Conservation (phyloP, 495 filamentous ascomycete genomes). For the Penicillium cosmopolitanum region DNA sequence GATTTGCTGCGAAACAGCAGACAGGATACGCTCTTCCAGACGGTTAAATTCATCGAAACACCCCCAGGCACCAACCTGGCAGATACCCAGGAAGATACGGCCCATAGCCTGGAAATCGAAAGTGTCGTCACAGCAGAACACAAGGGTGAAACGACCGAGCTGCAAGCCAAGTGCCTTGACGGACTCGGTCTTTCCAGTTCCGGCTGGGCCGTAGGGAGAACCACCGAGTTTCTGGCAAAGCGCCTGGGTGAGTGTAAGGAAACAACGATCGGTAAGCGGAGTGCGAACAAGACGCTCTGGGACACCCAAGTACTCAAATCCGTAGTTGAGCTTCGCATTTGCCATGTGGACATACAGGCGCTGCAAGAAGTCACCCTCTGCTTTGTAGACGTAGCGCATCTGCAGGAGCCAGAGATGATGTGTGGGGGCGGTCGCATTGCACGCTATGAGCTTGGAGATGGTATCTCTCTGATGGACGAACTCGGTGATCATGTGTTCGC, state of each 20-base stretch:
- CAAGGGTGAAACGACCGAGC: slow-evolving; percentile 94
- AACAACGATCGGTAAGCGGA: slow-evolving; percentile 95
- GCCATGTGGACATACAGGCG: slow-evolving; percentile 94
- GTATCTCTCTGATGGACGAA: slow-evolving; percentile 96
- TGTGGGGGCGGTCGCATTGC: slow-evolving; percentile 72
- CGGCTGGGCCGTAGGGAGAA: slow-evolving; percentile 95
- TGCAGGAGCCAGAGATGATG: slow-evolving; percentile 95
- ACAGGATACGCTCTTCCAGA: slow-evolving; percentile 94
- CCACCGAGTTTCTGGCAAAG: slow-evolving; percentile 93
- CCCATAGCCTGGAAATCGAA: slow-evolving; percentile 99
- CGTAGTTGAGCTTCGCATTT: slow-evolving; percentile 92
- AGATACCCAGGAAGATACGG: slow-evolving; percentile 98
- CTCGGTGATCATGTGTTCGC: slow-evolving; percentile 97
- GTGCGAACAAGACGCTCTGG: slow-evolving; percentile 94
- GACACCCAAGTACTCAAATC: slow-evolving; percentile 97
- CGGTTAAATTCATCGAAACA: slow-evolving; percentile 99
- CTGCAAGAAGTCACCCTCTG: slow-evolving; percentile 78
- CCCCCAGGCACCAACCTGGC: slow-evolving; percentile 98
- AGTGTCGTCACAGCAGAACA: slow-evolving; percentile 98
- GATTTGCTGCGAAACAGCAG: slow-evolving; percentile 96
- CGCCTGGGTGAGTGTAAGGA: slow-evolving; percentile 95
- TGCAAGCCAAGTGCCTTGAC: slow-evolving; percentile 97
- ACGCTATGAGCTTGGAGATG: slow-evolving; percentile 78
- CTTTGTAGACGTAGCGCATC: slow-evolving; percentile 91
- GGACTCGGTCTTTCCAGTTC: slow-evolving; percentile 99